A percentile compares a stretch with the other conserved stretches of the same genome.
Evolutionary conservation across 768 basidiomycete species (phyloP).

Genomic region (Lactarius hatsudake): DNA sequence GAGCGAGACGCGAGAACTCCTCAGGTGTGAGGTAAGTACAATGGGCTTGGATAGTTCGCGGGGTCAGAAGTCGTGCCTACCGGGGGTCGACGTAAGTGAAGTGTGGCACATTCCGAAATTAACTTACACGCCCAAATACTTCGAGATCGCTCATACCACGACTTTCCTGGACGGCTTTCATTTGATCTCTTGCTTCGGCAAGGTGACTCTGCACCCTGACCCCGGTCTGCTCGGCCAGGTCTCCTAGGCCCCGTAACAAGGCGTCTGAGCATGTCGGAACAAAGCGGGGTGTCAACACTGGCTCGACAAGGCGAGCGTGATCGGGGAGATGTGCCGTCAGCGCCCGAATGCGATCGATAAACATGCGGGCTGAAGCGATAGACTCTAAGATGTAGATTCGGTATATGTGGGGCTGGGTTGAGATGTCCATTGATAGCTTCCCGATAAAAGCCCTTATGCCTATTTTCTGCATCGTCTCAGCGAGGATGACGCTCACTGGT

Average conservation of each 20-base stretch:
- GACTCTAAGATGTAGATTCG: slow-evolving; percentile 55
- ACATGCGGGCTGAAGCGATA: slow-evolving; percentile 50
- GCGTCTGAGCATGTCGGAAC: slow-evolving; percentile 83
- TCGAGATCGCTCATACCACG: slow-evolving; percentile 68
- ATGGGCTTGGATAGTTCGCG: slow-evolving; percentile 77
- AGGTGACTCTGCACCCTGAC: slow-evolving; percentile 77
- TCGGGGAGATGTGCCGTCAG: slow-evolving; percentile 41
- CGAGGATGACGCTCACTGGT: slow-evolving; percentile 67
- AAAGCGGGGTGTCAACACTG: slow-evolving; percentile 86
- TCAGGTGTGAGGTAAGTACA: slow-evolving; percentile 72
- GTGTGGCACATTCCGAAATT: not conserved
- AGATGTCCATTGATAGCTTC: slow-evolving; percentile 88
- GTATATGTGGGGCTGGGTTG: slow-evolving; percentile 66
- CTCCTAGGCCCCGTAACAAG: slow-evolving; percentile 60
- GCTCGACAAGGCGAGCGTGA: slow-evolving; percentile 60
- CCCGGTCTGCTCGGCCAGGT: slow-evolving; percentile 45
- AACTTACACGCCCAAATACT: slow-evolving; percentile 63
- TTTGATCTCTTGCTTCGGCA: slow-evolving; percentile 74
- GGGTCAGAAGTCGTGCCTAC: slow-evolving; percentile 55
- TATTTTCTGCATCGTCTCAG: slow-evolving; percentile 63
- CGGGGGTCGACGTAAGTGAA: not conserved
- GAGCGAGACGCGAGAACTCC: slow-evolving; percentile 50
- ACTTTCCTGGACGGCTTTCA: slow-evolving; percentile 63
- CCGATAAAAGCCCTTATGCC: slow-evolving; percentile 84
- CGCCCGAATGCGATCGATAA: slow-evolving; percentile 50